A percentile compares a stretch with the other conserved stretches of the same genome.
Conservation (phyloP, 176 grass and related monocot genomes). For the Hsuehochloa calcarea region DNA sequence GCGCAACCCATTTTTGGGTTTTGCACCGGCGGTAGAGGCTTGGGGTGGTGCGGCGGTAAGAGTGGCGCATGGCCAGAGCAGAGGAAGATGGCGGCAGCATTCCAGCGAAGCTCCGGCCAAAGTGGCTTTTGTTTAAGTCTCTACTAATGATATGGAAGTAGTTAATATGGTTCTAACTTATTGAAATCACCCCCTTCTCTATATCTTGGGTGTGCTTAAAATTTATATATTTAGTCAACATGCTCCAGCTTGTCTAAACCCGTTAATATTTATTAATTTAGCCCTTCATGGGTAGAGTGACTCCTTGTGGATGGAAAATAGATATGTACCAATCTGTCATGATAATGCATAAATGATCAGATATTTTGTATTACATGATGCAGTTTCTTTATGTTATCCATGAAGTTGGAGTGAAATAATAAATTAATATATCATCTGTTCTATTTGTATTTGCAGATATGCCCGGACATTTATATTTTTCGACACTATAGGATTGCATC, state of each 20-base stretch:
- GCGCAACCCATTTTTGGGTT: no score
- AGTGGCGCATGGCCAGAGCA: no score
- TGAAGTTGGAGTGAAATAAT: neutral
- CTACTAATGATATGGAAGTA: neutral
- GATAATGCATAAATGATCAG: constrained; percentile 2
- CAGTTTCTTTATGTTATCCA: neutral
- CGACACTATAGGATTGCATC: constrained; percentile 97
- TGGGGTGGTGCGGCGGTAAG: no score
- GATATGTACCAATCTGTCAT: neutral
- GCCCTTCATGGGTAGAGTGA: neutral
- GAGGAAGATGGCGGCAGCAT: no score
- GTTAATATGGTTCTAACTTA: constrained; percentile 13
- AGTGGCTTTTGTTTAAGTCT: no score
- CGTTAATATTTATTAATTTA: neutral
- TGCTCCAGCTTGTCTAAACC: neutral
- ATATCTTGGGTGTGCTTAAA: neutral
- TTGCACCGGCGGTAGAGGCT: no score
- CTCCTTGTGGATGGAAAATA: neutral
- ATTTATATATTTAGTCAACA: constrained; percentile 4
- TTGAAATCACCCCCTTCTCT: neutral
- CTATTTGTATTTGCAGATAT: constrained; percentile 56
- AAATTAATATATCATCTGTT: constrained; percentile 6
- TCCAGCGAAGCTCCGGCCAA: no score
- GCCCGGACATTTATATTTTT: constrained; percentile 97
- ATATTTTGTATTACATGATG: neutral